Percentiles rank a stretch among this genome's conserved stretches.
Evolutionary conservation across 495 filamentous ascomycete species (phyloP).

Genomic region (Thozetella sp.): DNA sequence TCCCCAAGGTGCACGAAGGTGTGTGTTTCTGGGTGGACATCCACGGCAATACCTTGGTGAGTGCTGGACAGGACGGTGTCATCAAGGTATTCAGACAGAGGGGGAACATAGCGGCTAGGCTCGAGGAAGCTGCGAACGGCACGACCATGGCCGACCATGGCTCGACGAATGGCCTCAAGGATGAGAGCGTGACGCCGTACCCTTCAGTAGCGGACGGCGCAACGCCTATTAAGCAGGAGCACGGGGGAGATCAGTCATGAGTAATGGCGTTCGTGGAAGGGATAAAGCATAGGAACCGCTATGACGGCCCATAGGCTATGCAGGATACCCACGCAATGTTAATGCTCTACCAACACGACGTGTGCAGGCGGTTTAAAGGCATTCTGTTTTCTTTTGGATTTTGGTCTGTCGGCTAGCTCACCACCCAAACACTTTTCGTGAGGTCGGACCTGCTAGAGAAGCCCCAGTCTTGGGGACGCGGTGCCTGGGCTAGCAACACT

Average conservation of each 20-base stretch:
- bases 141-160: neutral
- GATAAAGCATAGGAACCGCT: neutral
- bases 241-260: neutral
- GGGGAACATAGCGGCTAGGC: neutral
- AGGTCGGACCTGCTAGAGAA: no score
- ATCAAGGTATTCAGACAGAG: conserved; percentile 41
- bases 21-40: conserved; percentile 85
- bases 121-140: conserved; percentile 7
- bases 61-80: conserved; percentile 40
- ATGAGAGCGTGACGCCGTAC: conserved; percentile 1
- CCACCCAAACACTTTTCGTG: no score
- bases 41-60: conserved; percentile 43
- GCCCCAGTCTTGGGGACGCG: no score
- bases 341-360: no score
- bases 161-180: neutral
- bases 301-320: no score
- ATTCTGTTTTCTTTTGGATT: no score
- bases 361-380: neutral
- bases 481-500: no score
- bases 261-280: neutral
- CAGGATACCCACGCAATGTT: no score
- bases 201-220: neutral
- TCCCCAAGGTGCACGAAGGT: conserved; percentile 68
- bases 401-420: no score
- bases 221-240: neutral